Evolutionary conservation across 2,329 filamentous ascomycete genomes (phyloP).

Genomic region (Periconia sp.): DNA sequence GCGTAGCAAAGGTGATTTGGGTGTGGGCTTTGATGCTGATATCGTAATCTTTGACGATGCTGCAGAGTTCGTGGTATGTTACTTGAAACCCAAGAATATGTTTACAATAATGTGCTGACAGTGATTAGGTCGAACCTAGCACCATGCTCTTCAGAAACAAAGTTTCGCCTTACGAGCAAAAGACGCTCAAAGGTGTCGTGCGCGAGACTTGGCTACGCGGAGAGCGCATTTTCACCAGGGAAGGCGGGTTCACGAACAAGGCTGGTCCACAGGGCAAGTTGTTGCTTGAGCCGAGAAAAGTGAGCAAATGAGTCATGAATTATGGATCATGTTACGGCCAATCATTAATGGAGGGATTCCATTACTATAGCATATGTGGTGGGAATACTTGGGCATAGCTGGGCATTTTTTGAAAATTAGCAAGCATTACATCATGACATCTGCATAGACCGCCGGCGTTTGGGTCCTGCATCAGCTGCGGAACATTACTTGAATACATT

Average conservation of each 20-base stretch:
- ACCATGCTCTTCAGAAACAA: constrained; percentile 96
- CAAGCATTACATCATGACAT: constrained; percentile 14
- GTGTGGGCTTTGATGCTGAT: constrained; percentile 85
- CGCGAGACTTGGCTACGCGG: constrained; percentile 86
- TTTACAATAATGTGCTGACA: constrained; percentile 5
- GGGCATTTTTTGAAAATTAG: constrained; percentile 1
- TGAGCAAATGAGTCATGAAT: constrained; percentile 9
- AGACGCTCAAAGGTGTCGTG: constrained; percentile 77
- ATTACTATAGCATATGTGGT: too few species aligned
- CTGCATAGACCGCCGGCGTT: too few species aligned
- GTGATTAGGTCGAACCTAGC: constrained; percentile 54
- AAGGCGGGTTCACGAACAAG: constrained; percentile 68
- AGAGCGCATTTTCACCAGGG: constrained; percentile 72
- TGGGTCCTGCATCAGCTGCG: too few species aligned
- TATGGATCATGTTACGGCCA: too few species aligned
- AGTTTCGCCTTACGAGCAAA: constrained; percentile 88
- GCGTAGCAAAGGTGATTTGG: constrained; percentile 80
- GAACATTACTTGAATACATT: too few species aligned
- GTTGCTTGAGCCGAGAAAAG: constrained; percentile 57
- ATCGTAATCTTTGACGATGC: constrained; percentile 90
- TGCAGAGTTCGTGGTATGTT: constrained; percentile 74
- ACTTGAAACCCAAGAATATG: background rate
- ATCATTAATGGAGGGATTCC: too few species aligned
- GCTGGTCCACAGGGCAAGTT: constrained; percentile 55
- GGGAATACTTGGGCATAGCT: too few species aligned